Percentiles rank a stretch among this genome's conserved stretches.
phyloP scores from a whole-genome alignment of 1,284 basidiomycete genomes.

The Ustilago hordei region DNA sequence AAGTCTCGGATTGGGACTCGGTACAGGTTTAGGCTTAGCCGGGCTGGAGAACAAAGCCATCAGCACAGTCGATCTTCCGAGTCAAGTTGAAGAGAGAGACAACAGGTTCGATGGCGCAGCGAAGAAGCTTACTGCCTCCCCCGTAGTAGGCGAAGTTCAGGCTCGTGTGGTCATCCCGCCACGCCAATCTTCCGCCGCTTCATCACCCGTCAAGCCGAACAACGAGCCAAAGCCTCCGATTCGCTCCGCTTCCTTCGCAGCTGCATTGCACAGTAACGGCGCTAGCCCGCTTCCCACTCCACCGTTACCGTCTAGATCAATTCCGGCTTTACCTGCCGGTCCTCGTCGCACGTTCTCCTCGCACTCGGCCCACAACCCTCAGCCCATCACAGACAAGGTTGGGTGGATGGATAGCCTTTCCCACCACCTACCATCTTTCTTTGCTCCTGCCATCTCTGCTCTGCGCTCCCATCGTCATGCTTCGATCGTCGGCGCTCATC shows the following conservation, averaged over 20 bases:
- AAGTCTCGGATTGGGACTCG: slow-evolving; percentile 3
- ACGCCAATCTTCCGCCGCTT: slow-evolving; percentile 21
- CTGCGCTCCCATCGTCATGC: slow-evolving; percentile 26
- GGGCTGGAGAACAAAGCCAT: slow-evolving; percentile 33
- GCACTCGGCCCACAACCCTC: neutral
- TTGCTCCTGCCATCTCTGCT: slow-evolving; percentile 33
- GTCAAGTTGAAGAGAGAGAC: slow-evolving; percentile 38
- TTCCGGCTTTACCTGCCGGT: slow-evolving; percentile 1
- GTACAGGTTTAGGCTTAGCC: slow-evolving; percentile 21
- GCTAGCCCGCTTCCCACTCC: neutral
- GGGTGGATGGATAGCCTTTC: slow-evolving; percentile 52
- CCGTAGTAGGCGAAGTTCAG: slow-evolving; percentile 7
- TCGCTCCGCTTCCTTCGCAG: slow-evolving; percentile 14
- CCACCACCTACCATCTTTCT: slow-evolving; percentile 47
- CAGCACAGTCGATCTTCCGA: slow-evolving; percentile 45
- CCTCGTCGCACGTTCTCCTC: slow-evolving; percentile 10
- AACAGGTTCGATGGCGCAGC: slow-evolving; percentile 26
- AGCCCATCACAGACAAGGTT: neutral
- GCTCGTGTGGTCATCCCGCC: slow-evolving; percentile 24
- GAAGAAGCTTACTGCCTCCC: slow-evolving; percentile 6
- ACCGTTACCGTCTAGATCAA: slow-evolving; percentile 1
- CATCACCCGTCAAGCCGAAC: neutral
- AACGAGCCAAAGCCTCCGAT: slow-evolving; percentile 6
- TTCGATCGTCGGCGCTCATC: neutral
- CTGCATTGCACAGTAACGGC: neutral